Evolutionary conservation across 2,329 filamentous ascomycete genomes (phyloP).

Genomic region (Colletotrichum sublineola): DNA sequence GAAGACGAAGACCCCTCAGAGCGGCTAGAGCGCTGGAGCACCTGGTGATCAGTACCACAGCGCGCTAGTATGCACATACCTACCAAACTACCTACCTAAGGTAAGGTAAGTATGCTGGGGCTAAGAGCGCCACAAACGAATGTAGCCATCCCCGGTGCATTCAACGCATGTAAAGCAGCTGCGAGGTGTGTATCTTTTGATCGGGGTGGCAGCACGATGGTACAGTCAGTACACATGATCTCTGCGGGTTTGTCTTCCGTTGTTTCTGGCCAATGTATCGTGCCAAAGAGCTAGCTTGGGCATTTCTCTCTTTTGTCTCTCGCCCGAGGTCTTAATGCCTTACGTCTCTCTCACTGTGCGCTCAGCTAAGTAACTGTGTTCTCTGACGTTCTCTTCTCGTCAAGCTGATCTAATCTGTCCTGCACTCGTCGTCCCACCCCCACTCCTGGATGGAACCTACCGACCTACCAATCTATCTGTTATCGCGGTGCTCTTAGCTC

Average conservation of each 20-base stretch:
- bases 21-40: constrained; percentile 5
- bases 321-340: background rate
- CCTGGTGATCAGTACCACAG: constrained; percentile 20
- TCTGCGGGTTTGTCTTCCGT: background rate
- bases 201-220: background rate
- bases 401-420: constrained; percentile 19
- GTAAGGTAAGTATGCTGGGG: background rate
- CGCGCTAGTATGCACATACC: background rate
- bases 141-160: constrained; percentile 22
- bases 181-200: background rate
- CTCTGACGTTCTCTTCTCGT: background rate
- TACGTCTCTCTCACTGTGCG: constrained; percentile 17
- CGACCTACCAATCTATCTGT: background rate
- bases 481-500: constrained; percentile 4
- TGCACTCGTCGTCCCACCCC: background rate
- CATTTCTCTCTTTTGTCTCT: background rate
- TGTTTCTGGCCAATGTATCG: background rate
- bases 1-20: background rate
- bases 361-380: background rate
- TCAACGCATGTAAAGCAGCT: constrained; percentile 1
- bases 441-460: constrained; percentile 6
- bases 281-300: constrained; percentile 1
- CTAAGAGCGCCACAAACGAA: constrained; percentile 11
- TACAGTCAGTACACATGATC: background rate
- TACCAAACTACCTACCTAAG: no score